Percentiles rank a stretch among this genome's conserved stretches.
Evolutionary conservation across 2,329 filamentous ascomycete species (phyloP).

Genomic region (Verticillium longisporum): DNA sequence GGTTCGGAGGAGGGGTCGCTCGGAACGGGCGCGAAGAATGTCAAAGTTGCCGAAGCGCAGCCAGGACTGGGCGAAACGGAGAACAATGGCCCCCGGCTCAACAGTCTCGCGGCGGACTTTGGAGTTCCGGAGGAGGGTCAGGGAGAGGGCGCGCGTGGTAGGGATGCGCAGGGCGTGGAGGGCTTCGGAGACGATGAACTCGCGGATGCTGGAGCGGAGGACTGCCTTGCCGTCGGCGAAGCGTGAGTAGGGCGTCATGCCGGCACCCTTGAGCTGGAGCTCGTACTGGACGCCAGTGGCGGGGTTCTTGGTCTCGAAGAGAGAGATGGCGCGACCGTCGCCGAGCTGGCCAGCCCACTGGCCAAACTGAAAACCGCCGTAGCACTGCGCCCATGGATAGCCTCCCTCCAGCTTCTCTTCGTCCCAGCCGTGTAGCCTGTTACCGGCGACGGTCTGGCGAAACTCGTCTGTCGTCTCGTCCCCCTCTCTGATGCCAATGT

Average conservation of each 20-base stretch:
- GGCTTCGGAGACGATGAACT: slow-evolving; percentile 88
- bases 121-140: slow-evolving; percentile 68
- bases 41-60: slow-evolving; percentile 94
- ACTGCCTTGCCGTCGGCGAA: slow-evolving; percentile 97
- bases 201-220: slow-evolving; percentile 82
- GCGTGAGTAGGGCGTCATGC: slow-evolving; percentile 86
- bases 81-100: slow-evolving; percentile 89
- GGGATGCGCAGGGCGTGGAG: slow-evolving; percentile 82
- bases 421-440: slow-evolving; percentile 74
- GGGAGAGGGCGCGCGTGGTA: slow-evolving; percentile 75
- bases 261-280: slow-evolving; percentile 89
- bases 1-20: slow-evolving; percentile 65
- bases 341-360: slow-evolving; percentile 94
- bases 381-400: slow-evolving; percentile 98
- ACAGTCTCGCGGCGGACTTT: slow-evolving; percentile 71
- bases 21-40: slow-evolving; percentile 74
- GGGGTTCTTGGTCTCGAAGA: slow-evolving; percentile 84
- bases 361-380: slow-evolving; percentile 76
- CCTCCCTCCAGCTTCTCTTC: slow-evolving; percentile 59
- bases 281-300: slow-evolving; percentile 70
- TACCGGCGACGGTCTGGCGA: slow-evolving; percentile 70
- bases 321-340: slow-evolving; percentile 86
- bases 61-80: slow-evolving; percentile 88
- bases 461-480: slow-evolving; percentile 71
- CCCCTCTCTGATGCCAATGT: slow-evolving; percentile 66